Base-by-base conservation (phyloP, 768 basidiomycete species). In the Lyophyllum atratum region DNA sequence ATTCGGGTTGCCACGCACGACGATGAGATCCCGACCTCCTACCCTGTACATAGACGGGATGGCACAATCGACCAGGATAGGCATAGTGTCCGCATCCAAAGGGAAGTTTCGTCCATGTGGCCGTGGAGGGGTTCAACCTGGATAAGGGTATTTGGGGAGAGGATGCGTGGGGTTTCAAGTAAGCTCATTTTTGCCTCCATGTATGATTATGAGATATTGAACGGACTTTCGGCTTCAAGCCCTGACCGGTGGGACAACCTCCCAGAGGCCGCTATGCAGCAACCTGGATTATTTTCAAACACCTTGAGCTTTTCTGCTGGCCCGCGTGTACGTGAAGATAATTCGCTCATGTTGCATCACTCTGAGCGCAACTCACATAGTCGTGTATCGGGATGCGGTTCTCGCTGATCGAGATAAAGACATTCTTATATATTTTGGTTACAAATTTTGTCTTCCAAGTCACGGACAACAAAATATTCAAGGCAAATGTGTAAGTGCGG, bases 351-450 rank as follows among this genome's bases (percentile, higher is more conserved):
- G 37, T 57, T 4, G 40, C 45, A 25, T 33, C 17, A 22, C 44
- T 46, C 59, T 52, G 29, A 59, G 52, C n/a, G 24, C 48, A 21
- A 29, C 49, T 51, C 14, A 53, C 57, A 50, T 52, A 93, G 92
- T 88, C 90, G 1, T 93, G 92, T 66, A 89, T 92, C 48, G 92
- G 92, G 2, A 78, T 89, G 74, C 84, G 86, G 22, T 92, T 94
- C 69, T 90, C 92, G 5, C 73, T 92, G 67, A 89, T 93, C 52
- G 91, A 94, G 74, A 86, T 92, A 61, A 93, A 93, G 73, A 79
- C 82, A 0, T 86, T 93, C 66, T 65, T 92, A 9, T 91, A 84
- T 63, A 79, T 85, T 49, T 76, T 93, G 21, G 61, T 93, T 42
- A 85, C 85, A 12, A 80, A 82, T 64, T 93, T 92, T 62, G 75